Base-by-base conservation (phyloP, 164 flowering plant species). In the Berberis thunbergii region DNA sequence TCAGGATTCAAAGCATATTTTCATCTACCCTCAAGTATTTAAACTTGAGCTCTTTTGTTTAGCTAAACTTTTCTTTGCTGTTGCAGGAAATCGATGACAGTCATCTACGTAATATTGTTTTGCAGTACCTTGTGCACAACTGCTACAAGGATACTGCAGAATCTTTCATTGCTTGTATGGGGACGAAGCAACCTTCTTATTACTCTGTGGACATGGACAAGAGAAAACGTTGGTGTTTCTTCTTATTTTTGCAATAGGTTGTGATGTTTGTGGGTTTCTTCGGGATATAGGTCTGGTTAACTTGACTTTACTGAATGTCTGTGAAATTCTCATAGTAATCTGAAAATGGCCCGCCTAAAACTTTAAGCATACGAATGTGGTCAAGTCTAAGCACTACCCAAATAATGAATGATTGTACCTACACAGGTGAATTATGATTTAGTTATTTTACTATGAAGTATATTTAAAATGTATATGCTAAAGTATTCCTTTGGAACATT, bases 101-200 rank as follows among this genome's bases (percentile, higher is more conserved):
- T 66, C 96, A 87, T 66, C 76, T 83, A 60, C 84, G 83, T 67
- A 82, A 74, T 63, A 70, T 91, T 70, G 88, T 94, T 49, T 68
- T 91, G 42, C 91, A 97, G 61, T 91, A 91, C 71, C 96, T 91
- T 66, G 86, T 89, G 57, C 96, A 91, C 72, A 89, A 83, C 66
- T 91, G 96, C 78, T 94, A 70, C 67, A 86, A 81, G 62, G 99
- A 86, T 76, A 86, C 96, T 6, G 79, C 85, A 65, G 96, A 91
- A 61, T 81, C 97, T 45, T 89, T 91, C 71, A 70, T 80, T 77
- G 60, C 88, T 64, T 76, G 76, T 69, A 75, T 89, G 46, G 97
- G 91, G 64, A 74, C 85, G 75, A 83, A 83, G 70, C 86, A 74
- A 69, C 81, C 96, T 62, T 76, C 73, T 49, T 78, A 75, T 75